phyloP scores from a whole-genome alignment of 2,329 filamentous ascomycete genomes.

The Diaporthe caulivora region DNA sequence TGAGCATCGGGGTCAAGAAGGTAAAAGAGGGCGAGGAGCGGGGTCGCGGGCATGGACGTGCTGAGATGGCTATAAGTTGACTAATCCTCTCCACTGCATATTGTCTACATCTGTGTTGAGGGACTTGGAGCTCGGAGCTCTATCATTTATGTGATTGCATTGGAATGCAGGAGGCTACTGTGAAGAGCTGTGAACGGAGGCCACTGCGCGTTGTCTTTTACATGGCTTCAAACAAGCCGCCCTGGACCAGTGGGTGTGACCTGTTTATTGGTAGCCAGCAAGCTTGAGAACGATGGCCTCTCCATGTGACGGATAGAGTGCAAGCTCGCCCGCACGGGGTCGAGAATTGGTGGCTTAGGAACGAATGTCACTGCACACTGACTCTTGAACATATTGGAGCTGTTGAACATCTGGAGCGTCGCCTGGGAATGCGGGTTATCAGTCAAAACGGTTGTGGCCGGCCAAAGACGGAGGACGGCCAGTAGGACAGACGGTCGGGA shows the following conservation, averaged over 20 bases:
- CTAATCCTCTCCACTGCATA: slow-evolving; percentile 6
- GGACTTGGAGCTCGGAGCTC: not conserved
- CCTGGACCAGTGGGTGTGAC: not conserved
- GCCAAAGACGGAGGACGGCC: too few species aligned
- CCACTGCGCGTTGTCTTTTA: not conserved
- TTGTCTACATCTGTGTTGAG: not conserved
- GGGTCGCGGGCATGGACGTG: not conserved
- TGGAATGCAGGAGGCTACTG: not conserved
- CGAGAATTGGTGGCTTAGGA: not conserved
- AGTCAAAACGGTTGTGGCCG: too few species aligned
- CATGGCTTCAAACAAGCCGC: not conserved
- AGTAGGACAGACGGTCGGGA: too few species aligned
- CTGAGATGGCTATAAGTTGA: slow-evolving; percentile 14
- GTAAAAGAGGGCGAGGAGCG: not conserved
- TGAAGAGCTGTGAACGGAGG: not conserved
- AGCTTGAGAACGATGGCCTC: not conserved
- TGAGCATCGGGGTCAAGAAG: not conserved
- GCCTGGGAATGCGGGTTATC: too few species aligned
- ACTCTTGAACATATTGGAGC: not conserved
- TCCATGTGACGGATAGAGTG: not conserved
- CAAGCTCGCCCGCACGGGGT: not conserved
- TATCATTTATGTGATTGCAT: not conserved
- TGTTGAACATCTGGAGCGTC: too few species aligned
- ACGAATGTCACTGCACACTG: not conserved
- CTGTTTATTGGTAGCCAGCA: not conserved